A percentile compares a stretch with the other conserved stretches of the same genome.
Conservation (phyloP, 805 yeast species). For the Kodamaea restingae region DNA sequence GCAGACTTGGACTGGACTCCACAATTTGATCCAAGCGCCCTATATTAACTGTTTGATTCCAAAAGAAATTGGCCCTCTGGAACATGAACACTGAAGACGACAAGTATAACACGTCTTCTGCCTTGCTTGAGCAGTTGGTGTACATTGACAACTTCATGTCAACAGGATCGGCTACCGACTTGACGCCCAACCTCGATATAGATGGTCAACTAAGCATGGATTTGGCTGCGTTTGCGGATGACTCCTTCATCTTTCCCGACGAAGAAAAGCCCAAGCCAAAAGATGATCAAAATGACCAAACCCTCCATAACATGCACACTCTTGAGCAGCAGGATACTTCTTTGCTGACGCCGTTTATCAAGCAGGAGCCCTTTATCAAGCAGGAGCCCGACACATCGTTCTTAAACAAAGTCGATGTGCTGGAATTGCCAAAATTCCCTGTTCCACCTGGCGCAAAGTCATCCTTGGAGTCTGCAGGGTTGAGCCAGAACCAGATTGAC, state of each 20-base stretch:
- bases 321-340: too few relatives aligned
- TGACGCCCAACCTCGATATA: constrained; percentile 38
- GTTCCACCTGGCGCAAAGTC: constrained; percentile 73
- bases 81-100: constrained; percentile 8
- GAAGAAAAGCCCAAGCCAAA: constrained; percentile 60
- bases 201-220: constrained; percentile 47
- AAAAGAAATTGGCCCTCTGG: not conserved
- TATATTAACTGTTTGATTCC: not conserved
- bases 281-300: constrained; percentile 15
- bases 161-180: constrained; percentile 36
- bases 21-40: not conserved
- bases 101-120: constrained; percentile 26
- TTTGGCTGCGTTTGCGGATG: constrained; percentile 79
- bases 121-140: constrained; percentile 70
- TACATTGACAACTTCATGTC: constrained; percentile 71
- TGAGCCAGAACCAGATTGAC: constrained; percentile 65
- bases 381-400: constrained; percentile 1
- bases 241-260: constrained; percentile 74
- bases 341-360: not conserved
- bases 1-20: not conserved
- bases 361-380: constrained; percentile 3
- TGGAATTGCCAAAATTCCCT: constrained; percentile 53
- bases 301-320: too few relatives aligned
- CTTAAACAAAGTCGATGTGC: constrained; percentile 15
- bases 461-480: constrained; percentile 62